Conservation (phyloP, 2,329 filamentous ascomycete genomes). For the Pyricularia grisea region DNA sequence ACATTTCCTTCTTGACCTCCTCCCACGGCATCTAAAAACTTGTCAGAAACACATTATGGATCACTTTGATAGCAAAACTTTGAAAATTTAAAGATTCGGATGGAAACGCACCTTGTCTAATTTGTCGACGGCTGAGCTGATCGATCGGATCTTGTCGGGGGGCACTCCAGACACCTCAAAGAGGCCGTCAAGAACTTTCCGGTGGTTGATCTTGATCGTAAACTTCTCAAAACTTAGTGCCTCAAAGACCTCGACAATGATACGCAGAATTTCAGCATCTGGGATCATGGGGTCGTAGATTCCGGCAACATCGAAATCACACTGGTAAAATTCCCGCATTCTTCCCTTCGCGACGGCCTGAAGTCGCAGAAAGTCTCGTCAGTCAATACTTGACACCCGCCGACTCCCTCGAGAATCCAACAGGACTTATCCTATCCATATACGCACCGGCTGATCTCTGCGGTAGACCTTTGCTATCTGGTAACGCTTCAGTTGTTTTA, state of each 20-base stretch:
- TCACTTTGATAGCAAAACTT: neutral
- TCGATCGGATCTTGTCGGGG: constrained; percentile 74
- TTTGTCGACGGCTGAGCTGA: constrained; percentile 92
- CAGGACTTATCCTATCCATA: neutral
- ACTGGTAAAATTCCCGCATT: constrained; percentile 96
- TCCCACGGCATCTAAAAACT: constrained; percentile 55
- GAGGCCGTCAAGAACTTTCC: constrained; percentile 86
- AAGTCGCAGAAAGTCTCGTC: neutral
- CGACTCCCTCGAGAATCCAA: neutral
- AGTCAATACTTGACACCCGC: neutral
- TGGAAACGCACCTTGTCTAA: constrained; percentile 58
- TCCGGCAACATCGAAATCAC: constrained; percentile 92
- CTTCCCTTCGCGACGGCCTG: constrained; percentile 76
- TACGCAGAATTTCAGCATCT: constrained; percentile 80
- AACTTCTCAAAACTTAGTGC: constrained; percentile 66
- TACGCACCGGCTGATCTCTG: constrained; percentile 12
- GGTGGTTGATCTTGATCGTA: constrained; percentile 91
- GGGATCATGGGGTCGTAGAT: constrained; percentile 84
- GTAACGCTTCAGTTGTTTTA: constrained; percentile 84
- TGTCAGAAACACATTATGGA: neutral
- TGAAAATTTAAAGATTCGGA: fast-evolving
- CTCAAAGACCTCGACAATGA: constrained; percentile 79
- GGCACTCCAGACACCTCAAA: constrained; percentile 89
- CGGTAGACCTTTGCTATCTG: constrained; percentile 88
- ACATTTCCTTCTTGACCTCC: constrained; percentile 88